phyloP scores from a whole-genome alignment of 495 filamentous ascomycete genomes.

The Annulohypoxylon bovei region DNA sequence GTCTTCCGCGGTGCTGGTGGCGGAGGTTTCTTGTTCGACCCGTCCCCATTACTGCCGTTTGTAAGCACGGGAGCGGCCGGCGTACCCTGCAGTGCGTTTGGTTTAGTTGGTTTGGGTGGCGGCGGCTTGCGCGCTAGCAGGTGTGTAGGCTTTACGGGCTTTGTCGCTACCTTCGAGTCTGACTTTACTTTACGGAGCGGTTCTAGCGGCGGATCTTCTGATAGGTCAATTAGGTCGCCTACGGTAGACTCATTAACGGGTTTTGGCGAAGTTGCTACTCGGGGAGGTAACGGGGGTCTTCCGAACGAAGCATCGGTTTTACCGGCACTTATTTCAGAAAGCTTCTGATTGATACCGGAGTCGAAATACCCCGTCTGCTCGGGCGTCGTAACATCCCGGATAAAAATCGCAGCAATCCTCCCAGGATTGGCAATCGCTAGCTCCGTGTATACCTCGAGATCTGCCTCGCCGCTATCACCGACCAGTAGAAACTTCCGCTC shows the following conservation, averaged over 20 bases:
- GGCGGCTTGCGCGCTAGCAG: constrained; percentile 51
- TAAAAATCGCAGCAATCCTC: constrained; percentile 83
- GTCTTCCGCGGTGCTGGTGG: constrained; percentile 34
- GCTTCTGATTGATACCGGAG: constrained; percentile 56
- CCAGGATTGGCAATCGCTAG: constrained; percentile 84
- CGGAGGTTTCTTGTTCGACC: constrained; percentile 27
- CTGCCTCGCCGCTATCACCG: constrained; percentile 95
- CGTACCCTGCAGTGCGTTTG: constrained; percentile 66
- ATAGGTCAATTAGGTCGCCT: constrained; percentile 72
- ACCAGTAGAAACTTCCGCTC: constrained; percentile 88
- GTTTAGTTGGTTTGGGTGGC: constrained; percentile 73
- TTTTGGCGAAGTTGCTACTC: constrained; percentile 32
- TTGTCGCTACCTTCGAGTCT: constrained; percentile 27
- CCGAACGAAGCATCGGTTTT: constrained; percentile 42
- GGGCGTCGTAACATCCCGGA: constrained; percentile 90
- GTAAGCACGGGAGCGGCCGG: constrained; percentile 36
- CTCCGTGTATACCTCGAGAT: constrained; percentile 97
- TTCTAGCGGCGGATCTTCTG: constrained; percentile 59
- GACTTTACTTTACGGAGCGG: neutral
- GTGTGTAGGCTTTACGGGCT: constrained; percentile 54
- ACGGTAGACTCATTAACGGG: constrained; percentile 52
- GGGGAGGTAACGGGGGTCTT: constrained; percentile 51
- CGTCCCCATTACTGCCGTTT: constrained; percentile 17
- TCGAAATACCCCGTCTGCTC: constrained; percentile 79
- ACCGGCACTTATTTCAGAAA: constrained; percentile 39